Evolutionary conservation across 371 early-diverging fungal genomes (phyloP), one percentile per base, ranked within the genome.

Genomic region (Cokeromyces recurvatus): DNA sequence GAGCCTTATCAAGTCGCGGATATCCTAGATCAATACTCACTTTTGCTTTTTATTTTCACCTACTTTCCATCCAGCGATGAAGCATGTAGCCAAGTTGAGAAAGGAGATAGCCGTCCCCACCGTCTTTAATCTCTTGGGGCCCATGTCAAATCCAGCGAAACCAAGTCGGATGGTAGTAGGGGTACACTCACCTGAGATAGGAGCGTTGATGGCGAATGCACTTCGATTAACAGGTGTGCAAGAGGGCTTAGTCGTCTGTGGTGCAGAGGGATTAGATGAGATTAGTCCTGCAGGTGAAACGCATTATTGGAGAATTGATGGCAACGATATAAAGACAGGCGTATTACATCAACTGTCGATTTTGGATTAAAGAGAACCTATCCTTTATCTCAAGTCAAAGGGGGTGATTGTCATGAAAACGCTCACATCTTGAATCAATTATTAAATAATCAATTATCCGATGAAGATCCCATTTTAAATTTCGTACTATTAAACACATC

Each of bases 31-130:
- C 38, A 68, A 25, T n/a, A 75, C 79, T 40, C 79, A 84, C 32
- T 97, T 93, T 60, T 93, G 94, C 61, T 96, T 97, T 60, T 62
- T 97, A 46, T 96, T 94, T 58, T 84, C 97, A 12, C 92, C 89
- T 58, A 82, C 72, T 0, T 97, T 89, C 61, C 95, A 97, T 59
- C 94, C 96, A 12, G 85, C 92, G 32, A 91, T 95, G 94, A 85
- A 84, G 41, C 70, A 85, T 39, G 85, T 94, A 17, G 89, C 92
- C 7, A 58, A 59, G 17, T 65, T 87, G 9, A 78, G 98, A 21
- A 82, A 82, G 32, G 93, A 97, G 55, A 71, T 96, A n/a, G 96
- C 93, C 20, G 70, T 96, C 7, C 90, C 93, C 10, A 92, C 97
- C 0, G 35, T 95, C 7, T 94, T 97, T 77, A 97, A 97, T 55